Percentiles rank a stretch among this genome's conserved stretches.
Conservation (phyloP, 345 rosid species). For the Eutrema japonicum region DNA sequence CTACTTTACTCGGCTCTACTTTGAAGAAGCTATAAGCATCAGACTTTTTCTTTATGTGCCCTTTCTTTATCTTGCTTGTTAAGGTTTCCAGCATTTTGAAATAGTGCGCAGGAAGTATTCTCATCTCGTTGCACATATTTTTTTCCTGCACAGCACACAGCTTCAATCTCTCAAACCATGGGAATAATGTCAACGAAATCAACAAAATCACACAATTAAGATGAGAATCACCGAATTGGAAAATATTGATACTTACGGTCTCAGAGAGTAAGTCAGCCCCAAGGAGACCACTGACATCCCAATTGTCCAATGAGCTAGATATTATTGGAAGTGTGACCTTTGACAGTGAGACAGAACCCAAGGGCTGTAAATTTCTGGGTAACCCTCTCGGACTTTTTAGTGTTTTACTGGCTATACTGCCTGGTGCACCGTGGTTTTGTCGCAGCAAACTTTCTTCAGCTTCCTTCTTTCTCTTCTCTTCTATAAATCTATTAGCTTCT, state of each 20-base stretch:
- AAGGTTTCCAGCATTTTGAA: slow-evolving; percentile 74
- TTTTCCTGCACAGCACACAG: slow-evolving; percentile 63
- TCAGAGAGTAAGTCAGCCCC: slow-evolving; percentile 81
- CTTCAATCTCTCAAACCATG: slow-evolving; percentile 16
- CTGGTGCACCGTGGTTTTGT: slow-evolving; percentile 55
- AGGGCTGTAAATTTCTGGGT: slow-evolving; percentile 51
- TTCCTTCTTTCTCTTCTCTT: slow-evolving; percentile 72
- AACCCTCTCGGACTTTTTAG: slow-evolving; percentile 59
- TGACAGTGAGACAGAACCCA: slow-evolving; percentile 50
- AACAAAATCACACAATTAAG: slow-evolving; percentile 7
- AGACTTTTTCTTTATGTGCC: slow-evolving; percentile 65
- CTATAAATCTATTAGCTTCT: slow-evolving; percentile 66
- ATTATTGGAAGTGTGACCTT: slow-evolving; percentile 41
- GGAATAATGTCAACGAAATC: background rate
- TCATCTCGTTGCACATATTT: slow-evolving; percentile 65
- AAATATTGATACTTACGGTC: slow-evolving; percentile 52
- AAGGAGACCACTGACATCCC: slow-evolving; percentile 75
- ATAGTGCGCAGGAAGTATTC: slow-evolving; percentile 84
- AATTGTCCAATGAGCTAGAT: slow-evolving; percentile 54
- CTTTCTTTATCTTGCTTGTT: slow-evolving; percentile 65
- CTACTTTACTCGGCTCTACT: slow-evolving; percentile 81
- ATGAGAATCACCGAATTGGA: slow-evolving; percentile 5
- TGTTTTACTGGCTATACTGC: slow-evolving; percentile 63
- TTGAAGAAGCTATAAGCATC: slow-evolving; percentile 82
- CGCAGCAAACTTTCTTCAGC: slow-evolving; percentile 61